phyloP scores from a whole-genome alignment of 2,329 filamentous ascomycete species.

The Chalaropsis thielavioides region DNA sequence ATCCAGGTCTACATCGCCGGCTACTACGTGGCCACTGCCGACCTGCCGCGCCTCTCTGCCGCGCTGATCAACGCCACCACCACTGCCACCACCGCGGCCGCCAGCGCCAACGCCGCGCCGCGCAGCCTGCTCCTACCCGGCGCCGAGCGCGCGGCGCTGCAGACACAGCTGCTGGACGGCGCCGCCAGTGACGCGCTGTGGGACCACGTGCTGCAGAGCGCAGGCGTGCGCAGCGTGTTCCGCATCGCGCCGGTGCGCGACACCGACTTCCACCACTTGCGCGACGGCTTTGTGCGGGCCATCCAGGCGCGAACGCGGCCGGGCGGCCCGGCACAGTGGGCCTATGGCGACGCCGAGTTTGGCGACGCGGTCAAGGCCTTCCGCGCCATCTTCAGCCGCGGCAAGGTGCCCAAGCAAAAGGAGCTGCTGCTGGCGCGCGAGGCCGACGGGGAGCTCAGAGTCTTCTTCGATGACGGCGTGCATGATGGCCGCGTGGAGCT shows the following conservation, averaged over 20 bases:
- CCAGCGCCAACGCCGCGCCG: background rate
- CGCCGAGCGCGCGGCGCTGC: slow-evolving; percentile 63
- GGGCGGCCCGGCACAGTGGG: slow-evolving; percentile 31
- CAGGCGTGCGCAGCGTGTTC: slow-evolving; percentile 60
- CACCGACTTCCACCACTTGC: slow-evolving; percentile 84
- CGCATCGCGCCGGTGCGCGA: slow-evolving; percentile 81
- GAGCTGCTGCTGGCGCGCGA: slow-evolving; percentile 62
- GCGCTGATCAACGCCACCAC: slow-evolving; percentile 64
- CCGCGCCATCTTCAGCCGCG: slow-evolving; percentile 66
- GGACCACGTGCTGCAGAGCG: slow-evolving; percentile 51
- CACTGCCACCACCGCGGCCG: slow-evolving; percentile 54
- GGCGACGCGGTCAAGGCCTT: slow-evolving; percentile 62
- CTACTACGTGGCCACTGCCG: slow-evolving; percentile 72
- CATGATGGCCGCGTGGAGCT: slow-evolving; percentile 37
- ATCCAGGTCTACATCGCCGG: slow-evolving; percentile 94
- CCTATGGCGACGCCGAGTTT: slow-evolving; percentile 58
- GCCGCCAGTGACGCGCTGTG: slow-evolving; percentile 57
- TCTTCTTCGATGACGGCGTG: slow-evolving; percentile 48
- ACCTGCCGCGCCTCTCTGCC: slow-evolving; percentile 67
- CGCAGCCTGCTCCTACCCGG: slow-evolving; percentile 42
- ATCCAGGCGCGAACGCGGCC: slow-evolving; percentile 56
- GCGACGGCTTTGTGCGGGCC: slow-evolving; percentile 79
- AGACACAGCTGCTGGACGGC: slow-evolving; percentile 53
- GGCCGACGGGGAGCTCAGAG: slow-evolving; percentile 47
- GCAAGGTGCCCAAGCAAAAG: slow-evolving; percentile 64